Base-by-base conservation (phyloP, 805 yeast genomes). In the Candida germanica region DNA sequence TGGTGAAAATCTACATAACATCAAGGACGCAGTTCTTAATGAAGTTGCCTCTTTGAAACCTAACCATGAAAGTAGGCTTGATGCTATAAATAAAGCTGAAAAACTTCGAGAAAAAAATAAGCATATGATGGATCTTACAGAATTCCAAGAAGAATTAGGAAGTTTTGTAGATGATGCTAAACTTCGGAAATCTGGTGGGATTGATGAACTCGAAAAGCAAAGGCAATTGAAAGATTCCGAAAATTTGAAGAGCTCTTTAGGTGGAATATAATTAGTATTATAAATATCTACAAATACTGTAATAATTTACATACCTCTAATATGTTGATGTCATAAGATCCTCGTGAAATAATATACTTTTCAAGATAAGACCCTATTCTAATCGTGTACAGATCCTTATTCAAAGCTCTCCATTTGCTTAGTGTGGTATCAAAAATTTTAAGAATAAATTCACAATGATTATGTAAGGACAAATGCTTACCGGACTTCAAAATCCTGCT, bases 41-140 rank as follows among this genome's bases (percentile, higher is more conserved):
- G 96, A 89, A 48, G 96, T 93, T 2, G 75, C 72, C 14, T 82
- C 87, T 0, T 59, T 93, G 34, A 73, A 69, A 36, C 97, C 98
- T 1, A 80, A 93, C 51, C 96, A 88, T 54, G 87, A 86, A 26
- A 67, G 78, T 26, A 71, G 99, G 33, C 68, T 87, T 1, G 95
- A 85, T 47, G 99, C 99, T 0, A 84, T 93, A 23, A 83, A 79
- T 48, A 80, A 77, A 40, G 96, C 97, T 0, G 97, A 91, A 50
- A 79, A 79, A 51, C 53, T 87, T 17, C 72, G 97, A 51, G 79
- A 79, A 49, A 78, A 73, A 46, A 95, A 87, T 52, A 73, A 75
- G 39, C 80, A 73, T 40, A 61, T 79, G 44, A 61, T 76, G 42
- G 61, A 65, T 29, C 54, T 64, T 16, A 82, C 78, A 44, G 82